These are phyloP conservation scores for Astrephomene gubernaculifera DNA, from an alignment of 139 green algal genomes.

Conservation along the genomic window DNA sequence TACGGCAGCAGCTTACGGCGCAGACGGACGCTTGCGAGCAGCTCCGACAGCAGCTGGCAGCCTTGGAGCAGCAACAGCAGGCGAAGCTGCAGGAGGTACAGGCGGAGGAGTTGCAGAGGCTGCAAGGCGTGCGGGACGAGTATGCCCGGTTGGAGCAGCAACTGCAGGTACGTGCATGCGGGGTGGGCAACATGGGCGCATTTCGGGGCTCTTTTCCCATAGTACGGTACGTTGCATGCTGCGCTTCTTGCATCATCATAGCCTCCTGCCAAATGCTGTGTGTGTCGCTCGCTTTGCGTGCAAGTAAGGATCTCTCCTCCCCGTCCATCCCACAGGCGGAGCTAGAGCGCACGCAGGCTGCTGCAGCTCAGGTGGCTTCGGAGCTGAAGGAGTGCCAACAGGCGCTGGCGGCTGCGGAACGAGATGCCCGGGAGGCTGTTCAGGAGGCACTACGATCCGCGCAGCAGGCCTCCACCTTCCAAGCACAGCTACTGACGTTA, in stretches of 20 bases:
- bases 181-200: too few relatives aligned
- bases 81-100: not conserved
- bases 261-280: too few relatives aligned
- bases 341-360: not conserved
- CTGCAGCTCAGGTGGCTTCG: not conserved
- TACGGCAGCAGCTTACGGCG: not conserved
- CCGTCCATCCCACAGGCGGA: too few relatives aligned
- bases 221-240: too few relatives aligned
- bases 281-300: too few relatives aligned
- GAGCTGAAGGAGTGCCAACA: conserved; percentile 10
- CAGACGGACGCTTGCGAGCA: not conserved
- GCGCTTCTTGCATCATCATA: too few relatives aligned
- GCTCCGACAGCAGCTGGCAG: not conserved
- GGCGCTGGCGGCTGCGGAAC: not conserved
- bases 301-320: too few relatives aligned
- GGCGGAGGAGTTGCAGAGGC: conserved; percentile 5
- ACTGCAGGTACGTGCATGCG: conserved; percentile 20
- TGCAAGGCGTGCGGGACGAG: conserved; percentile 23
- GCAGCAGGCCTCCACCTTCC: conserved; percentile 11
- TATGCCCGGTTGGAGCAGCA: conserved; percentile 11
- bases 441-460: conserved; percentile 17
- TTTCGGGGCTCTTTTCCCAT: too few relatives aligned
- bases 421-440: conserved; percentile 8
- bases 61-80: not conserved
- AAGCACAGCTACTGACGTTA: conserved; percentile 1